phyloP scores from a whole-genome alignment of 208 protist genomes.

The Lotmaria passim region DNA sequence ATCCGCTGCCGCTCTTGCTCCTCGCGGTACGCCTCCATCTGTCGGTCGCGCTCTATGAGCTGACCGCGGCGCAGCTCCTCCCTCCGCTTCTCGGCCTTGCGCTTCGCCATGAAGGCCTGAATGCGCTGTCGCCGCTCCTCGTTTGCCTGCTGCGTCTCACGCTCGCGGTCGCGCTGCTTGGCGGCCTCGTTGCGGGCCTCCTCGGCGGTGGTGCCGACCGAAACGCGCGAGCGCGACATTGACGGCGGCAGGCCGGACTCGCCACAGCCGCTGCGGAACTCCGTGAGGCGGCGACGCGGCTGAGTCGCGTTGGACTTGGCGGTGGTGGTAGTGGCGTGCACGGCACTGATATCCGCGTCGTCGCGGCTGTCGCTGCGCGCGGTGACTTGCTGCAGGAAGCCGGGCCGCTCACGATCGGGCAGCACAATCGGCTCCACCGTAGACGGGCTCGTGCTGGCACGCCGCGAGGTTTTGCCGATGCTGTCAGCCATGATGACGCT shows the following conservation, averaged over 20 bases:
- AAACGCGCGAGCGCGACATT: slow-evolving; percentile 7
- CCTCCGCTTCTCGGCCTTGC: slow-evolving; percentile 50
- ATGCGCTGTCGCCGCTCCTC: slow-evolving; percentile 73
- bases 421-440: slow-evolving; percentile 17
- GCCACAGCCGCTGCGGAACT: slow-evolving; percentile 22
- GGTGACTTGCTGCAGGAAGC: slow-evolving; percentile 8
- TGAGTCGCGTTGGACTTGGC: background rate
- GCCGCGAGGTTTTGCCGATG: slow-evolving; percentile 2
- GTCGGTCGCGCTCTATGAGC: slow-evolving; percentile 12
- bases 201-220: slow-evolving; percentile 5
- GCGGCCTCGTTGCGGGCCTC: slow-evolving; percentile 6
- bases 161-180: slow-evolving; percentile 21
- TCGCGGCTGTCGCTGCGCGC: background rate
- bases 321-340: background rate
- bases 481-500: background rate
- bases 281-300: slow-evolving; percentile 35
- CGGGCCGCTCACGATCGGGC: slow-evolving; percentile 2
- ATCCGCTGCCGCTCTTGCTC: slow-evolving; percentile 23
- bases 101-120: slow-evolving; percentile 61
- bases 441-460: slow-evolving; percentile 1
- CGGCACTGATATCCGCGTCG: background rate
- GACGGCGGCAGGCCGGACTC: slow-evolving; percentile 18
- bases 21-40: slow-evolving; percentile 9
- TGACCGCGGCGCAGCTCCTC: slow-evolving; percentile 36
- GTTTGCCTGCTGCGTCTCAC: slow-evolving; percentile 42